Conservation (phyloP, 176 grass and related monocot genomes). For the Zea luxurians region DNA sequence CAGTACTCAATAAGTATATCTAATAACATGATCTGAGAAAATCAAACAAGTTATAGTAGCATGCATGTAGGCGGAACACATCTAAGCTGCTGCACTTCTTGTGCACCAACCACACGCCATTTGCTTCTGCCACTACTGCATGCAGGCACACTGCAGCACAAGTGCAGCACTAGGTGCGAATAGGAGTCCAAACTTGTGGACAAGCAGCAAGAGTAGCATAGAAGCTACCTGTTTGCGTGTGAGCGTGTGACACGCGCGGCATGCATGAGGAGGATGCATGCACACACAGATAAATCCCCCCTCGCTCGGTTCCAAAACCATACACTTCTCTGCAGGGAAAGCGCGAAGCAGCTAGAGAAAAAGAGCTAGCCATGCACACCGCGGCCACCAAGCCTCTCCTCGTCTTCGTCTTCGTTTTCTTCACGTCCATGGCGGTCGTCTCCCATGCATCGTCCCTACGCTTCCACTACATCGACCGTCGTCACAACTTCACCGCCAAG, state of each 20-base stretch:
- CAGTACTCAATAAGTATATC: constrained; percentile 1
- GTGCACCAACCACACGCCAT: constrained; percentile 1
- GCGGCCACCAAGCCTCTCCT: constrained; percentile 25
- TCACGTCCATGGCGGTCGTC: neutral
- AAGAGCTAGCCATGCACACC: constrained; percentile 35
- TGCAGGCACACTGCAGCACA: neutral
- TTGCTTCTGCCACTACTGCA: neutral
- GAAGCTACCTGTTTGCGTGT: no score
- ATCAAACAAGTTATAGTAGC: constrained; percentile 10
- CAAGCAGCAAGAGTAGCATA: neutral
- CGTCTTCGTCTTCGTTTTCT: constrained; percentile 38
- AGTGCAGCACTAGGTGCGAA: neutral
- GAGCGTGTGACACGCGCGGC: neutral
- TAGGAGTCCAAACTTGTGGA: neutral
- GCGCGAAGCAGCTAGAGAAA: neutral
- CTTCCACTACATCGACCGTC: constrained; percentile 53
- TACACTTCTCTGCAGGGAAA: neutral
- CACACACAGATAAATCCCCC: constrained; percentile 47
- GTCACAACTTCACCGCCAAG: constrained; percentile 38
- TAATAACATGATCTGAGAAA: neutral
- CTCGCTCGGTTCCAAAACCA: neutral
- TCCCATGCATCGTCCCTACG: constrained; percentile 31
- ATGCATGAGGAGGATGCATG: neutral
- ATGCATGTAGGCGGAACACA: neutral
- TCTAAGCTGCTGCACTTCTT: neutral